These are phyloP conservation scores for Canariomyces notabilis DNA, from an alignment of 2,329 filamentous ascomycete species.

Conservation along the genomic window DNA sequence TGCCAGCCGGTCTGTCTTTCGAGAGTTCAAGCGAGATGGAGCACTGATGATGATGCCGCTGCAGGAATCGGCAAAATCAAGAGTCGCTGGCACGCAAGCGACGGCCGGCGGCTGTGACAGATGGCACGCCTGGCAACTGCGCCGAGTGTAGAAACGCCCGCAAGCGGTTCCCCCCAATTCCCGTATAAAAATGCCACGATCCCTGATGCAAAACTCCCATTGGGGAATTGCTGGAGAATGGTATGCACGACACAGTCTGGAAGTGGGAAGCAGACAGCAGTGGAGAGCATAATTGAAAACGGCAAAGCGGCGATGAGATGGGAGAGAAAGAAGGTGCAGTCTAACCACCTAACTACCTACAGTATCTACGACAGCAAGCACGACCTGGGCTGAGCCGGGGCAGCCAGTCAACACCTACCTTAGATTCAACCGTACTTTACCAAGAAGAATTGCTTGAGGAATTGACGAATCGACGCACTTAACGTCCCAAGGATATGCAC, in stretches of 20 bases:
- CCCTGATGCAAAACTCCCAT: not conserved
- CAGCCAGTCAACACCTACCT: too few relatives aligned
- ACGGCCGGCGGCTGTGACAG: not conserved
- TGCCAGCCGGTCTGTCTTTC: not conserved
- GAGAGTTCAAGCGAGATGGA: not conserved
- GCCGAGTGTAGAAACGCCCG: not conserved
- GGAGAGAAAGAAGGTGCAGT: too few relatives aligned
- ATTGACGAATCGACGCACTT: not conserved
- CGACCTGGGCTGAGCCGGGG: not conserved
- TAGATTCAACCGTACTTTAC: too few relatives aligned
- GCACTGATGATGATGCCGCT: not conserved
- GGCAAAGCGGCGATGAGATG: too few relatives aligned
- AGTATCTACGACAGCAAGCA: too few relatives aligned
- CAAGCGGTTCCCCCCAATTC: not conserved
- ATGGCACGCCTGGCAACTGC: not conserved
- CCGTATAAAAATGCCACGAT: not conserved
- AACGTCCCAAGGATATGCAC: too few relatives aligned
- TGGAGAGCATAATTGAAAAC: too few relatives aligned
- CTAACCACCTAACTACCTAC: too few relatives aligned
- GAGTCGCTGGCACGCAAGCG: too few relatives aligned
- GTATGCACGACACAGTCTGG: not conserved
- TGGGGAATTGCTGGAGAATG: not conserved
- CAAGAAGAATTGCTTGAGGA: too few relatives aligned
- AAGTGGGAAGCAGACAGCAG: too few relatives aligned
- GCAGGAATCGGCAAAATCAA: conserved; percentile 6